Evolutionary conservation across 306 rosid species (phyloP), one percentile per base, ranked within the genome.

Genomic region (Fragaria vesca): DNA sequence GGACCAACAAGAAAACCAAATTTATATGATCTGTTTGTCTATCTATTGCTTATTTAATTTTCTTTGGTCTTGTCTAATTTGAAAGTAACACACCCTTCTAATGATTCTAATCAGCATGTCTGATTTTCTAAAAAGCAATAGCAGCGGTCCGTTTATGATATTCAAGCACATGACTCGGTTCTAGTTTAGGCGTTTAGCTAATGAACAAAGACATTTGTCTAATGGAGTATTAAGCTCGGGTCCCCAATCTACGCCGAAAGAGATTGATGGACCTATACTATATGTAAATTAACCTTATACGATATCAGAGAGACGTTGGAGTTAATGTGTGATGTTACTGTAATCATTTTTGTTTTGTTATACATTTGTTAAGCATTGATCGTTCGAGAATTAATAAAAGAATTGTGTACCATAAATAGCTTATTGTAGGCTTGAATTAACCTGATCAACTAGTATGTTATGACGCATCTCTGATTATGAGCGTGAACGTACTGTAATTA

Each of bases 161-260:
- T 69, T 43, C 66, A 72, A 34, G 76, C 66, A 72, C 76, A n/a
- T 38, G 21, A 34, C 32, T 50, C 6, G 30, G 16, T 16, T 38
- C 40, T 10, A 38, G 28, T 20, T 66, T 63, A 28, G 68, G 15
- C 15, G 3, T 54, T 54, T 50, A 21, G 21, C 13, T 42, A 5
- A 43, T 69, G 54, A 69, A 69, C 73, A 21, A 11, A 2, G 17
- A 69, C 54, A 18, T 52, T 38, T 55, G 15, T 55, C 52, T 38
- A 57, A 15, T 40, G 36, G 4, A 11, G 32, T 43, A 43, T 24
- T n/a, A 69, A n/a, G 69, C 18, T 21, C 42, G 73, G 55, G 54
- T 12, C 55, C 72, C 73, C 73, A 12, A 24, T 69, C 21, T 52
- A 46, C 34, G 65, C 36, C 36, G 76, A 72, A 52, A 36, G 76